phyloP scores from a whole-genome alignment of 108 stramenopile species.

The Fragilariopsis cylindrus region DNA sequence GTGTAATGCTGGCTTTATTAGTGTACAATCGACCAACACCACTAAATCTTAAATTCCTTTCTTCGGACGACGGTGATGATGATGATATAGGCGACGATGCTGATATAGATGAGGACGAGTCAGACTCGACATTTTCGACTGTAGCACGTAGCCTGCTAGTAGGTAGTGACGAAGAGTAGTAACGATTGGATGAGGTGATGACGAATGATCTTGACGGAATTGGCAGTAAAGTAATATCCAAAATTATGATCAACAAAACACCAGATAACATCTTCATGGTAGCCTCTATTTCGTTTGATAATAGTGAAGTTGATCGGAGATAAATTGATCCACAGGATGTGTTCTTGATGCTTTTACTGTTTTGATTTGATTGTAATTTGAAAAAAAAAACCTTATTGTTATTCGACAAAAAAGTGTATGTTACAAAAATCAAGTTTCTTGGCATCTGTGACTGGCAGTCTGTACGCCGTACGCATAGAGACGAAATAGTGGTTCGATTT shows the following conservation, averaged over 20 bases:
- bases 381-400: no score
- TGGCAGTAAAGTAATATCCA: neutral
- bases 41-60: constrained; percentile 35
- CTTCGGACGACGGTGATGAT: neutral
- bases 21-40: constrained; percentile 46
- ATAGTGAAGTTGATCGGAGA: no score
- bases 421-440: no score
- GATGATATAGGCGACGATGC: neutral
- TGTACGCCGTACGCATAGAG: no score
- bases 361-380: no score
- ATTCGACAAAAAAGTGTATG: no score
- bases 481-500: no score
- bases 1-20: neutral
- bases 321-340: no score
- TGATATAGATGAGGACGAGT: neutral
- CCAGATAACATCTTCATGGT: no score
- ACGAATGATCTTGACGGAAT: neutral
- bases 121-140: neutral
- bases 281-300: no score
- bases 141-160: neutral
- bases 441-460: no score
- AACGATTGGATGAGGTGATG: neutral
- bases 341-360: no score
- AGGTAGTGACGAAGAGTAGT: neutral
- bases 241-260: neutral